A percentile compares a stretch with the other conserved stretches of the same genome.
Conservation (phyloP, 2,329 filamentous ascomycete genomes). For the Ceratocystis colombiana region DNA sequence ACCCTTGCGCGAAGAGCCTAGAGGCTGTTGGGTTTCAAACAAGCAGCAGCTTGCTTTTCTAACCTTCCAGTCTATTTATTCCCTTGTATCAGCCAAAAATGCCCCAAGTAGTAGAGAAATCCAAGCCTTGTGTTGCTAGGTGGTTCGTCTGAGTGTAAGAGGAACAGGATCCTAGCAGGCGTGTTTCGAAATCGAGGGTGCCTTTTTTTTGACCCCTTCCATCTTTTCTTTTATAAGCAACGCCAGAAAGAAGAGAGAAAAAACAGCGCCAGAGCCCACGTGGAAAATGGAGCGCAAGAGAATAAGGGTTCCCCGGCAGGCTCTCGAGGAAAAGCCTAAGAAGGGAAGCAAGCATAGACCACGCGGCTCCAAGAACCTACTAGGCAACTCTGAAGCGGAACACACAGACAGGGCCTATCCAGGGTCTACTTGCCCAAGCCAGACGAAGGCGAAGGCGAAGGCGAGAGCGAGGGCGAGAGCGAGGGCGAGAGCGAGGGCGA, state of each 20-base stretch:
- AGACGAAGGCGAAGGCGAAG: no score
- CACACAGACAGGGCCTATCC: neutral
- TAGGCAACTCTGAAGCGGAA: conserved; percentile 8
- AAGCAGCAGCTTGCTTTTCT: neutral
- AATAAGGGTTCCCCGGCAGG: neutral
- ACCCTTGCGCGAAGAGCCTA: conserved; percentile 5
- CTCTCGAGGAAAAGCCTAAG: neutral
- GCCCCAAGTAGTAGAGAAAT: neutral
- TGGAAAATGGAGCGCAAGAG: neutral
- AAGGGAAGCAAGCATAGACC: neutral
- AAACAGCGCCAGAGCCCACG: neutral
- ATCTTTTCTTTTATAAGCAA: neutral
- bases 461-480: no score
- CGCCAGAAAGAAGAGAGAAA: neutral
- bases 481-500: neutral
- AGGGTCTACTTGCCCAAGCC: neutral
- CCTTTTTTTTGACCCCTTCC: no score
- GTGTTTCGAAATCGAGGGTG: conserved; percentile 11
- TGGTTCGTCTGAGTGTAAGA: conserved; percentile 9
- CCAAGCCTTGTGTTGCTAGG: neutral
- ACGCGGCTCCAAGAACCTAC: neutral
- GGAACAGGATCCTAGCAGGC: conserved; percentile 9
- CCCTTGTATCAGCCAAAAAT: conserved; percentile 8
- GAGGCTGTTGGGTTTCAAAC: conserved; percentile 15
- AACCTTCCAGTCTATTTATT: conserved; percentile 2